Percentiles rank a stretch among this genome's conserved stretches.
phyloP scores from a whole-genome alignment of 257 asterid species.

The Solanum etuberosum region DNA sequence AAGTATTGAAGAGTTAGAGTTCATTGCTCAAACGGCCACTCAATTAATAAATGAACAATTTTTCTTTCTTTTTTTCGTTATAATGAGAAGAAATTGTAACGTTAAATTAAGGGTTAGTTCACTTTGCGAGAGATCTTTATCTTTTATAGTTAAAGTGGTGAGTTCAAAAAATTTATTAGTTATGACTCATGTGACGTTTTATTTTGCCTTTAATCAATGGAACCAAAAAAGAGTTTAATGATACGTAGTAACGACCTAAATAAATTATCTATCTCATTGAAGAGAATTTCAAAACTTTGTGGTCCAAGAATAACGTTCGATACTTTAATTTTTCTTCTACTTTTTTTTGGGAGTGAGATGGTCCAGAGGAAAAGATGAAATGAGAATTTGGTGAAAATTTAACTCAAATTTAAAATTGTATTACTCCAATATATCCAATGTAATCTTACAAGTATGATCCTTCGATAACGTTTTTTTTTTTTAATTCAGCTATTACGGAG shows the following conservation, averaged over 20 bases:
- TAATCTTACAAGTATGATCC: neutral
- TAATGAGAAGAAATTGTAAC: neutral
- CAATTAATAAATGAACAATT: neutral
- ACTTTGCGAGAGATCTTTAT: neutral
- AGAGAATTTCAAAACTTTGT: neutral
- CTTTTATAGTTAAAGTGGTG: no score
- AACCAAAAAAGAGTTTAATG: neutral
- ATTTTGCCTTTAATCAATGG: neutral
- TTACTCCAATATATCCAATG: fast-evolving
- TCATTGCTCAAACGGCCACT: neutral
- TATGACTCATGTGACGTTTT: neutral
- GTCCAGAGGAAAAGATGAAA: neutral
- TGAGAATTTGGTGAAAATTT: neutral
- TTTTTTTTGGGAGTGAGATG: neutral
- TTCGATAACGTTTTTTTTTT: no score
- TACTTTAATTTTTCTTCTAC: neutral
- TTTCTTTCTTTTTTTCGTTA: neutral
- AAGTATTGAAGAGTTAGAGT: neutral
- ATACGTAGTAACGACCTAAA: neutral
- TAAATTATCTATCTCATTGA: neutral
- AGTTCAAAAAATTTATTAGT: neutral
- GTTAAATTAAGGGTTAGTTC: neutral
- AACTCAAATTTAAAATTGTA: neutral
- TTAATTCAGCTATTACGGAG: neutral
- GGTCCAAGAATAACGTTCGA: neutral